These are phyloP conservation scores for Corrigiola litoralis DNA, from an alignment of 179 eudicot genomes.

Conservation along the genomic window DNA sequence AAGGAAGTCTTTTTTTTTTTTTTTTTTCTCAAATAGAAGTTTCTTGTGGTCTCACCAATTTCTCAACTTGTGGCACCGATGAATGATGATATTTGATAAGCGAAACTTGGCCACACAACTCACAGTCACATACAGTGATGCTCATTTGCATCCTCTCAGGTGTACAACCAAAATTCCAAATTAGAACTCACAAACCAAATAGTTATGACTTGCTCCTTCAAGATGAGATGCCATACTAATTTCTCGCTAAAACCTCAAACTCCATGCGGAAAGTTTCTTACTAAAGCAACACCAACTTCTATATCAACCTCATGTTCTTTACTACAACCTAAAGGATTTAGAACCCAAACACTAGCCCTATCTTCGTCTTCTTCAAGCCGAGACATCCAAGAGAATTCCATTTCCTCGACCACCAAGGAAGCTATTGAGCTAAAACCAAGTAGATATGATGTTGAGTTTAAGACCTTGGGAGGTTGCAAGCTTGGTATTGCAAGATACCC, in stretches of 20 bases:
- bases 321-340: constrained; percentile 24
- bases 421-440: constrained; percentile 19
- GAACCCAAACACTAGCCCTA: constrained; percentile 15
- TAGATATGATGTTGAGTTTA: constrained; percentile 26
- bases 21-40: background rate
- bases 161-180: background rate
- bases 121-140: background rate
- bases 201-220: constrained; percentile 1
- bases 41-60: constrained; percentile 2
- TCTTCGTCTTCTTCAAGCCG: constrained; percentile 26
- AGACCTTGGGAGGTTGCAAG: constrained; percentile 57
- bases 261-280: constrained; percentile 25
- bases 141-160: background rate
- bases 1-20: too few relatives aligned
- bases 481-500: constrained; percentile 89
- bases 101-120: constrained; percentile 14
- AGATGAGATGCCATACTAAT: constrained; percentile 12
- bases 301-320: constrained; percentile 11
- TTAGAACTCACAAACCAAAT: background rate
- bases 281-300: constrained; percentile 8
- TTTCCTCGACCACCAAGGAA: constrained; percentile 21
- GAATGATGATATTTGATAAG: too few relatives aligned
- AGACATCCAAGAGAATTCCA: constrained; percentile 12
- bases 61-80: constrained; percentile 17
- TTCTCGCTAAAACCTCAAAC: constrained; percentile 34